These are phyloP conservation scores for Tremellales sp. DNA, from an alignment of 1,284 basidiomycete species.

Conservation along the genomic window DNA sequence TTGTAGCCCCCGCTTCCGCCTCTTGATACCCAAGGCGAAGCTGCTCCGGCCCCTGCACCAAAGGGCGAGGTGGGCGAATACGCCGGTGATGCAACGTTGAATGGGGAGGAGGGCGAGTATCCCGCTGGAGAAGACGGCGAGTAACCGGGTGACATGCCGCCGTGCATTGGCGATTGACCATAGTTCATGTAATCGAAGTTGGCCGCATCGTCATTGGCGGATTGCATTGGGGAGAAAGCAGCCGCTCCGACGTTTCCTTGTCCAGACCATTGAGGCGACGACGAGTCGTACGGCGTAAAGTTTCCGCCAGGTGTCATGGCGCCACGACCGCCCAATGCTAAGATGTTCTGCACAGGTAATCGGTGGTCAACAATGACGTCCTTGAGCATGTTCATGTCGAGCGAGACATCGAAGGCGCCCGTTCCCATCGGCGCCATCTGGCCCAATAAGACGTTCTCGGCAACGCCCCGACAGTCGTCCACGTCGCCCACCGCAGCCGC, in stretches of 20 bases:
- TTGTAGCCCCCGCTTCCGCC: conserved; percentile 57
- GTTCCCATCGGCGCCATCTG: conserved; percentile 99
- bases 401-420: conserved; percentile 88
- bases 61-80: conserved; percentile 76
- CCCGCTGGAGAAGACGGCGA: conserved; percentile 32
- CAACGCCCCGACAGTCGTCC: conserved; percentile 96
- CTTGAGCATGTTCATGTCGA: conserved; percentile 98
- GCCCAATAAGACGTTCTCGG: conserved; percentile 97
- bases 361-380: conserved; percentile 97
- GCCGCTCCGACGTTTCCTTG: conserved; percentile 76
- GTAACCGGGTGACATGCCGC: conserved; percentile 60
- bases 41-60: conserved; percentile 56
- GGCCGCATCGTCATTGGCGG: conserved; percentile 74
- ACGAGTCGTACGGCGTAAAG: conserved; percentile 93
- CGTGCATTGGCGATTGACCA: conserved; percentile 73
- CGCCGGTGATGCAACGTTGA: conserved; percentile 49
- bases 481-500: conserved; percentile 96
- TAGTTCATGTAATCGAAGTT: conserved; percentile 67
- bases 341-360: conserved; percentile 76
- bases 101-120: conserved; percentile 81
- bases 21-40: conserved; percentile 68
- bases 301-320: conserved; percentile 80
- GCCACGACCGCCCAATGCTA: conserved; percentile 72
- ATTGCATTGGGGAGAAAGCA: conserved; percentile 90
- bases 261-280: conserved; percentile 57